phyloP scores from a whole-genome alignment of 1,284 basidiomycete species.

The Papiliotrema terrestris region DNA sequence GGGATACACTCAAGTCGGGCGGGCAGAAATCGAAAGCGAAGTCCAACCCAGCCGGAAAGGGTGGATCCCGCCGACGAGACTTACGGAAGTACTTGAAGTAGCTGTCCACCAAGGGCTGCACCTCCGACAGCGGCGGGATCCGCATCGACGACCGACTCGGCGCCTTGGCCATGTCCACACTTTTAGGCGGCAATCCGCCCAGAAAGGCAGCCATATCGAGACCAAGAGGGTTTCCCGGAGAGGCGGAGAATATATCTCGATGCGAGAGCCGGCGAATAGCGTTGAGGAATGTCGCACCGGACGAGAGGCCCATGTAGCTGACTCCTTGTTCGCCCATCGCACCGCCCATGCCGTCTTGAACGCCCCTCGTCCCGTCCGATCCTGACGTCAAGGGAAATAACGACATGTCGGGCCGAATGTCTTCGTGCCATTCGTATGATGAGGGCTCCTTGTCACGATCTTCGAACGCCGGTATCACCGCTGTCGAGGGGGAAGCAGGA shows the following conservation, averaged over 20 bases:
- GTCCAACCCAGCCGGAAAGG: no score
- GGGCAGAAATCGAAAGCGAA: no score
- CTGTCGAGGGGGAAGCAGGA: background rate
- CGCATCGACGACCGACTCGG: background rate
- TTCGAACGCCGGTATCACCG: background rate
- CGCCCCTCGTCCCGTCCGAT: background rate
- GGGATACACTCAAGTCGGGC: no score
- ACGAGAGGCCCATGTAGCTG: constrained; percentile 21
- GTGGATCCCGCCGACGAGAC: background rate
- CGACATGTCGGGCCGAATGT: background rate
- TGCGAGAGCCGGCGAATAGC: constrained; percentile 13
- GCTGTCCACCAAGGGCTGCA: constrained; percentile 12
- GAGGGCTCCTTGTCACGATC: background rate
- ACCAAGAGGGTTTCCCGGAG: background rate
- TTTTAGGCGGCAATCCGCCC: background rate
- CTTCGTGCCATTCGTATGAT: constrained; percentile 15
- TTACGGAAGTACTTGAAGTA: constrained; percentile 22
- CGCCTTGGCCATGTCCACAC: no score
- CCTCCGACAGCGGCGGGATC: constrained; percentile 14
- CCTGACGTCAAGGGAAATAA: background rate
- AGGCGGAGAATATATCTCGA: background rate
- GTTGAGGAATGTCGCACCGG: constrained; percentile 18
- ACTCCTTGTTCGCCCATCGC: constrained; percentile 9
- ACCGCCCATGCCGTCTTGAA: constrained; percentile 10
- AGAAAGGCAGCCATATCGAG: background rate